A percentile compares a stretch with the other conserved stretches of the same genome.
phyloP scores from a whole-genome alignment of 306 rosid species.

The Ormosia emarginata region DNA sequence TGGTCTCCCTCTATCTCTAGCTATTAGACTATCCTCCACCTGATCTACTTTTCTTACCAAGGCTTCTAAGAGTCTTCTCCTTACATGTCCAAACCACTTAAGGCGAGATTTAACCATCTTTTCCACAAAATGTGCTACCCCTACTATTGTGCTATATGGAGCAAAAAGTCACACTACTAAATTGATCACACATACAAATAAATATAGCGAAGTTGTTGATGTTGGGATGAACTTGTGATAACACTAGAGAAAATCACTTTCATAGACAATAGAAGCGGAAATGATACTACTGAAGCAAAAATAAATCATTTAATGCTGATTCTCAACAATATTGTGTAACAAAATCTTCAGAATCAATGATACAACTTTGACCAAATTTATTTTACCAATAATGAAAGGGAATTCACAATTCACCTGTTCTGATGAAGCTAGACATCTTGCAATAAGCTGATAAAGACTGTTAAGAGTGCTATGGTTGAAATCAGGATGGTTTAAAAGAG shows the following conservation, averaged over 20 bases:
- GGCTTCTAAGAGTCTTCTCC: too few relatives aligned
- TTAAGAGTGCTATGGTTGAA: constrained; percentile 44
- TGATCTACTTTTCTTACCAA: too few relatives aligned
- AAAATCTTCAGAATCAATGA: not conserved
- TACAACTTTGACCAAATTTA: not conserved
- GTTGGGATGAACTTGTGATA: not conserved
- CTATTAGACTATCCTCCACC: too few relatives aligned
- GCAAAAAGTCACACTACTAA: not conserved
- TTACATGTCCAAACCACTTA: too few relatives aligned
- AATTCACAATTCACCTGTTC: constrained; percentile 52
- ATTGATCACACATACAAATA: not conserved
- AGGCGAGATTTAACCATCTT: too few relatives aligned
- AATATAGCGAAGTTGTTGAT: not conserved
- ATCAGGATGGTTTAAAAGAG: constrained; percentile 55
- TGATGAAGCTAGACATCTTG: constrained; percentile 55
- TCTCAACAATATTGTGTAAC: not conserved
- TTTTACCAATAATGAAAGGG: not conserved
- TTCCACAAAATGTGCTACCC: too few relatives aligned
- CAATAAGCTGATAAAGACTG: constrained; percentile 57
- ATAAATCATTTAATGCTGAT: not conserved
- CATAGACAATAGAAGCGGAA: not conserved
- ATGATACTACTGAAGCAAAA: not conserved
- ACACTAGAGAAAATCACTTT: not conserved
- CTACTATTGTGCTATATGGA: not conserved
- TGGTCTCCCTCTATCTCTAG: too few relatives aligned